These are phyloP conservation scores for Kodamaea sp. DNA, from an alignment of 1,139 yeast species.

Conservation along the genomic window DNA sequence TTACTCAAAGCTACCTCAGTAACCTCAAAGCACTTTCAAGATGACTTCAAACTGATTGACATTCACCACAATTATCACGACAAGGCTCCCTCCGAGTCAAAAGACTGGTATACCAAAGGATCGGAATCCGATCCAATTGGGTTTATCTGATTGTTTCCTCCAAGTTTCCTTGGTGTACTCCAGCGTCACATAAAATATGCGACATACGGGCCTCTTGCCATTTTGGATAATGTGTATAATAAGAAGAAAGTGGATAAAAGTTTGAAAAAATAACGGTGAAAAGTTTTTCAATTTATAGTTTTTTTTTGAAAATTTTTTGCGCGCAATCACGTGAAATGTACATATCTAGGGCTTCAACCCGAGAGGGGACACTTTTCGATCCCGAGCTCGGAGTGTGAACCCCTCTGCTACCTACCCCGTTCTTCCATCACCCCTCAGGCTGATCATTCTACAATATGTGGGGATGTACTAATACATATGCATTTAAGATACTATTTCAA, in stretches of 20 bases:
- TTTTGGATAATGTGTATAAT: slow-evolving; percentile 42
- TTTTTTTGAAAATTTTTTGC: slow-evolving; percentile 6
- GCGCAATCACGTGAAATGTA: not conserved
- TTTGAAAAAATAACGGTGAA: not conserved
- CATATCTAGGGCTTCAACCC: not conserved
- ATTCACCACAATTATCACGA: slow-evolving; percentile 20
- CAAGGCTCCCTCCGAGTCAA: slow-evolving; percentile 40
- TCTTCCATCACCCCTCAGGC: no score
- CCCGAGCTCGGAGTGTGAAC: not conserved
- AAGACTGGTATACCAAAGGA: slow-evolving; percentile 19
- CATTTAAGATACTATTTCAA: no score
- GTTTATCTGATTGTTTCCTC: no score
- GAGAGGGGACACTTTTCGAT: not conserved
- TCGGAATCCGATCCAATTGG: no score
- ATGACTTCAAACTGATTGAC: not conserved
- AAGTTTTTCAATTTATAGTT: not conserved
- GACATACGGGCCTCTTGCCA: slow-evolving; percentile 96
- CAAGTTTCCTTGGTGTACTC: slow-evolving; percentile 6
- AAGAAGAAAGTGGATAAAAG: slow-evolving; percentile 8
- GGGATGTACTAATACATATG: no score
- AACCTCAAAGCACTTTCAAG: no score
- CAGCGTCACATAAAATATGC: slow-evolving; percentile 9
- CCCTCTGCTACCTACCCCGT: no score
- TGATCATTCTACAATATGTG: no score
- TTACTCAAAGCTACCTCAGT: no score